Percentiles rank a stretch among this genome's conserved stretches.
These are phyloP conservation scores for Inonotus hispidus DNA, from an alignment of 1,284 basidiomycete species.

Conservation along the genomic window DNA sequence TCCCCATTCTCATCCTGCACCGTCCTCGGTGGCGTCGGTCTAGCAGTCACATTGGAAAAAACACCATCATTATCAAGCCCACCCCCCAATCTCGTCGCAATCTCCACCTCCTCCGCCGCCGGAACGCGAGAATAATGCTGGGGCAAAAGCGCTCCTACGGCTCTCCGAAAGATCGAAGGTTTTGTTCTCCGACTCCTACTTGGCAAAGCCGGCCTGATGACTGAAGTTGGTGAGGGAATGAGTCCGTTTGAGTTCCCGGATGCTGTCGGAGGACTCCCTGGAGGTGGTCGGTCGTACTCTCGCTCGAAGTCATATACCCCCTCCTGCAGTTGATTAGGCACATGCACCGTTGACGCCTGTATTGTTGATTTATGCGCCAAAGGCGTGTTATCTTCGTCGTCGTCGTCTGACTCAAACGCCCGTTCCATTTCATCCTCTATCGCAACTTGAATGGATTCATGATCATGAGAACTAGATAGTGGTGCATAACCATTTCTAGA, in stretches of 20 bases:
- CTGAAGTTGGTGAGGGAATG: conserved; percentile 37
- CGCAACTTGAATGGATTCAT: too few relatives aligned
- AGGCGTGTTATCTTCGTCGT: conserved; percentile 33
- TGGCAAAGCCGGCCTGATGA: conserved; percentile 15
- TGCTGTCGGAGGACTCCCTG: conserved; percentile 72
- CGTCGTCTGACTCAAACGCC: conserved; percentile 52
- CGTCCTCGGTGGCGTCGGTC: conserved; percentile 53
- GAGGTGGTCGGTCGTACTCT: conserved; percentile 69
- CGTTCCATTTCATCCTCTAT: conserved; percentile 48
- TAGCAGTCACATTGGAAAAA: conserved; percentile 92
- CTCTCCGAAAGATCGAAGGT: conserved; percentile 54
- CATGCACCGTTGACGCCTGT: conserved; percentile 5
- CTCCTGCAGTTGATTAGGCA: conserved; percentile 14
- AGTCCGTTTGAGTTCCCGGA: conserved; percentile 75
- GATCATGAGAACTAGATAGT: neutral
- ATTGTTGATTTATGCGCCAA: conserved; percentile 26
- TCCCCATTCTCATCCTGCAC: conserved; percentile 54
- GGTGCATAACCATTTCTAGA: neutral
- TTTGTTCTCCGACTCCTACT: conserved; percentile 23
- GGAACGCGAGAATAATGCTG: conserved; percentile 65
- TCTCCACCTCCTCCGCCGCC: conserved; percentile 29
- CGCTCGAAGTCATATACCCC: conserved; percentile 76
- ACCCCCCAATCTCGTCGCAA: conserved; percentile 48
- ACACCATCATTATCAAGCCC: conserved; percentile 91
- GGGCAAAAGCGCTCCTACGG: conserved; percentile 67